These are phyloP conservation scores for Metschnikowia hibisci DNA, from an alignment of 805 yeast genomes.

Conservation along the genomic window DNA sequence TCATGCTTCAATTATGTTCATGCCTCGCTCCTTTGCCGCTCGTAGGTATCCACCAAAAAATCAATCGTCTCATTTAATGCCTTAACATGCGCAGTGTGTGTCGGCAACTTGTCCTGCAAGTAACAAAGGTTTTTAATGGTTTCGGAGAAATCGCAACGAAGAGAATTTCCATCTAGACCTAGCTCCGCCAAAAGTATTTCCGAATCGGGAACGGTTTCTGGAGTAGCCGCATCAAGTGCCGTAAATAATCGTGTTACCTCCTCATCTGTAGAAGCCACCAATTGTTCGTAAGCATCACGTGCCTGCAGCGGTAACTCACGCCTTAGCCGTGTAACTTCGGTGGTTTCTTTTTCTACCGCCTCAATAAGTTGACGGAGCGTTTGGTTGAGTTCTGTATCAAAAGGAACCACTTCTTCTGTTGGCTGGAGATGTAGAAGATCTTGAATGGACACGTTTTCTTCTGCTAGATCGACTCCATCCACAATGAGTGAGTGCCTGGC, in stretches of 20 bases:
- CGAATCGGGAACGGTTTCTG: conserved; percentile 9
- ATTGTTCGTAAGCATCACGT: conserved; percentile 32
- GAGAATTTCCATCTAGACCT: neutral
- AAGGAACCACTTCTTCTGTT: conserved; percentile 56
- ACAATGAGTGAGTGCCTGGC: conserved; percentile 53
- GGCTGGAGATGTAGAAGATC: conserved; percentile 28
- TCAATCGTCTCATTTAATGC: conserved; percentile 29
- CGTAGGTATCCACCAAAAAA: conserved; percentile 22
- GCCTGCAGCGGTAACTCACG: conserved; percentile 47
- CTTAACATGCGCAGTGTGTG: conserved; percentile 31
- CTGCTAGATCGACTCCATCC: conserved; percentile 47
- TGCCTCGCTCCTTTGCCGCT: conserved; percentile 6
- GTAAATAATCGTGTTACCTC: conserved; percentile 26
- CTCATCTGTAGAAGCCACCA: conserved; percentile 29
- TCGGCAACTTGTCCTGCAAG: conserved; percentile 37
- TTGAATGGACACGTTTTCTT: conserved; percentile 17
- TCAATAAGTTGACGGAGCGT: conserved; percentile 52
- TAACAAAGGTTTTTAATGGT: conserved; percentile 28
- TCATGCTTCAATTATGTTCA: neutral
- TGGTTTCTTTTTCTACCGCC: conserved; percentile 60
- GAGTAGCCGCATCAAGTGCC: conserved; percentile 15
- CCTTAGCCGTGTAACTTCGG: conserved; percentile 52
- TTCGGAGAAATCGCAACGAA: conserved; percentile 23
- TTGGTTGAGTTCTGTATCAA: conserved; percentile 61
- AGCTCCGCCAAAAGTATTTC: neutral